phyloP scores from a whole-genome alignment of 768 basidiomycete species.

The Phaffia australis region DNA sequence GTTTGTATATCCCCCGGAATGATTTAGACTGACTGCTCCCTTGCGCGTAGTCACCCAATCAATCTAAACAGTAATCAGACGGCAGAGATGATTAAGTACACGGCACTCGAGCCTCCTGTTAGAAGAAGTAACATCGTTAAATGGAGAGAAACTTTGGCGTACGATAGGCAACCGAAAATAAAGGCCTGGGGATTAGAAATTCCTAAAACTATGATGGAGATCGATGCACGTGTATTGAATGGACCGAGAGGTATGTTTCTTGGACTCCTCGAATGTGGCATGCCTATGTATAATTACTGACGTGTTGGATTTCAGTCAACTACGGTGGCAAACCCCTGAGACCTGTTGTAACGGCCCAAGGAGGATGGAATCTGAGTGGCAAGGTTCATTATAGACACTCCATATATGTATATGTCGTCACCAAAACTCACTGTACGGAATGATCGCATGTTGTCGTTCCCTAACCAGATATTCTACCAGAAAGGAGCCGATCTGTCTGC shows the following conservation, averaged over 20 bases:
- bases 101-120: constrained; percentile 7
- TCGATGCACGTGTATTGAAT: constrained; percentile 33
- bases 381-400: constrained; percentile 17
- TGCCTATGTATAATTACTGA: not conserved
- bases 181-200: constrained; percentile 36
- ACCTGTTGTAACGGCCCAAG: constrained; percentile 26
- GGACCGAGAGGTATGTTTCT: constrained; percentile 27
- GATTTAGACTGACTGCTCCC: not conserved
- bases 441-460: not conserved
- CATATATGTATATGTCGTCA: constrained; percentile 28
- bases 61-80: constrained; percentile 13
- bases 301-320: constrained; percentile 16
- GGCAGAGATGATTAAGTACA: constrained; percentile 16
- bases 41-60: not conserved
- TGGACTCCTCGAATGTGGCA: not conserved
- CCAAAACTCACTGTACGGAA: no score
- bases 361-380: constrained; percentile 35
- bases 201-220: constrained; percentile 29
- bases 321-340: constrained; percentile 29
- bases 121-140: constrained; percentile 20
- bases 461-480: constrained; percentile 10
- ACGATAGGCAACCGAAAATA: constrained; percentile 32
- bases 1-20: no score
- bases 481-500: constrained; percentile 30
- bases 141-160: constrained; percentile 33